phyloP scores from a whole-genome alignment of 208 protist genomes.

The Acanthamoeba royreba region DNA sequence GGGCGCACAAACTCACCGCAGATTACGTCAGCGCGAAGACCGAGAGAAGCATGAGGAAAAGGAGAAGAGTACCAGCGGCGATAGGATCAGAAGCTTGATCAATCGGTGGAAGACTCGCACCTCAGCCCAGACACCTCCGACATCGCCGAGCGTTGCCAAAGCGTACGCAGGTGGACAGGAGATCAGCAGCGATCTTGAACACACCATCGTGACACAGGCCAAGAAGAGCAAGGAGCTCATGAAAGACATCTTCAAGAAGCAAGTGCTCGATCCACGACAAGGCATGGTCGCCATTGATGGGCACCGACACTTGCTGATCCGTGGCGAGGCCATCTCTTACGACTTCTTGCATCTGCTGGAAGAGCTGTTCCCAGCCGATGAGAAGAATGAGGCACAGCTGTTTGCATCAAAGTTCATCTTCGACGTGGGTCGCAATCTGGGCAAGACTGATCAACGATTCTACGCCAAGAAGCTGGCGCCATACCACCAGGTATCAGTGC shows the following conservation, averaged over 20 bases:
- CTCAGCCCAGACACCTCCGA: too few relatives aligned
- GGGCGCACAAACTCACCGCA: background rate
- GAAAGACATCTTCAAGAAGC: background rate
- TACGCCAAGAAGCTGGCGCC: background rate
- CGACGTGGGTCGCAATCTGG: background rate
- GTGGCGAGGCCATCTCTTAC: background rate
- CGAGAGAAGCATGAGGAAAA: too few relatives aligned
- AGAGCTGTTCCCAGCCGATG: background rate
- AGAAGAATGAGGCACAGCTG: background rate
- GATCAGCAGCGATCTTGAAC: too few relatives aligned
- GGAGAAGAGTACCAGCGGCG: too few relatives aligned
- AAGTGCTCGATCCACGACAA: background rate
- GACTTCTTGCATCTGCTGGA: background rate
- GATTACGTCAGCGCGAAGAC: too few relatives aligned
- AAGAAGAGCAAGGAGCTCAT: background rate
- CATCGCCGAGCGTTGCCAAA: too few relatives aligned
- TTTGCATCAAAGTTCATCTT: background rate
- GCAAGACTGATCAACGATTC: background rate
- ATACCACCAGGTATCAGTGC: too few relatives aligned
- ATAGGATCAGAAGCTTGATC: too few relatives aligned
- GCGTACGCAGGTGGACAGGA: too few relatives aligned
- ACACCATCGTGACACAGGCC: background rate
- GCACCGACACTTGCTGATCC: background rate
- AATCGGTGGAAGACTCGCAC: too few relatives aligned
- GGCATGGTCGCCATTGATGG: background rate